Evolutionary conservation across 805 yeast genomes (phyloP).

Genomic region (Ogataea corticis): DNA sequence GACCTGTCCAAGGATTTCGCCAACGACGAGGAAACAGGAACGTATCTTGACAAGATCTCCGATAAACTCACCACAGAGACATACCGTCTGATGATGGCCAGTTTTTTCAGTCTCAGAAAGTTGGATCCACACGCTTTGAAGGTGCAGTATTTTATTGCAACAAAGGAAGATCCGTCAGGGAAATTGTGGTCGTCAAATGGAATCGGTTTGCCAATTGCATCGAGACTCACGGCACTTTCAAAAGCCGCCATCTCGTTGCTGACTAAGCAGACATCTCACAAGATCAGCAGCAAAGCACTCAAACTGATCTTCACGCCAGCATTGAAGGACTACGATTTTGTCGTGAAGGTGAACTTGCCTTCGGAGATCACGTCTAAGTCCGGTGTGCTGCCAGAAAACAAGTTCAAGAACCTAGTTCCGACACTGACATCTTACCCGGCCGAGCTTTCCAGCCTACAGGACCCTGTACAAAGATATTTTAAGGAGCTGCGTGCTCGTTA

Average conservation of each 20-base stretch:
- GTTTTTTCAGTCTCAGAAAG: constrained; percentile 67
- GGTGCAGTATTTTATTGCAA: constrained; percentile 79
- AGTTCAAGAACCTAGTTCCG: constrained; percentile 60
- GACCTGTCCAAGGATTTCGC: constrained; percentile 62
- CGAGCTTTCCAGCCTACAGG: constrained; percentile 38
- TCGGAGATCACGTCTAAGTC: constrained; percentile 43
- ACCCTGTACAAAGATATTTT: constrained; percentile 60
- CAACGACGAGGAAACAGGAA: constrained; percentile 25
- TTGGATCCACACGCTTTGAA: constrained; percentile 80
- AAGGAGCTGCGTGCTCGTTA: constrained; percentile 63
- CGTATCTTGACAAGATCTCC: constrained; percentile 45
- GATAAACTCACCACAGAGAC: constrained; percentile 64
- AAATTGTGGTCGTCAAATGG: constrained; percentile 59
- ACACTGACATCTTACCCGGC: constrained; percentile 43
- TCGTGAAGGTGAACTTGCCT: constrained; percentile 52
- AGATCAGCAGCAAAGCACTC: constrained; percentile 38
- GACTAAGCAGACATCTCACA: constrained; percentile 38
- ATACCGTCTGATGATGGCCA: constrained; percentile 59
- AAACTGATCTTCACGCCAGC: constrained; percentile 77
- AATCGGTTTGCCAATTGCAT: constrained; percentile 69
- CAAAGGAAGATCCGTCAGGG: constrained; percentile 86
- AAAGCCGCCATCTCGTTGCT: constrained; percentile 66
- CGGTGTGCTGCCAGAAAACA: constrained; percentile 55
- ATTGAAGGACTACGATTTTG: constrained; percentile 79
- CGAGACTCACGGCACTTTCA: constrained; percentile 84